phyloP scores from a whole-genome alignment of 306 rosid species.

The Malus orientalis region DNA sequence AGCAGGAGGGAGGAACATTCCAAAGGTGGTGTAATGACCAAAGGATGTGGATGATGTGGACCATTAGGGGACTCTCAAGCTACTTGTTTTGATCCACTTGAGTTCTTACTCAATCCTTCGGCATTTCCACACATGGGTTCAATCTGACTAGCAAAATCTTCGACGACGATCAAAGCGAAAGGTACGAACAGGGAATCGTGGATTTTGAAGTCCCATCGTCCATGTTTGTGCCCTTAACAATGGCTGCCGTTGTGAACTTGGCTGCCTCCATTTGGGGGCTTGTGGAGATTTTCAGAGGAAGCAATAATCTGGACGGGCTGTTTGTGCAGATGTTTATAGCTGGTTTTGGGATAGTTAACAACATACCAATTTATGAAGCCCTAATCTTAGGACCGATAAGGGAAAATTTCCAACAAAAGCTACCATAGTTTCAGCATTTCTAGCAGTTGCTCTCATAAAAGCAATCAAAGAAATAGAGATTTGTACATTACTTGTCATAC shows the following conservation, averaged over 20 bases:
- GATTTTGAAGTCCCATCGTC: constrained; percentile 36
- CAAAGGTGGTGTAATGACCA: constrained; percentile 39
- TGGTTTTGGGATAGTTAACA: constrained; percentile 22
- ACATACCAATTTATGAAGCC: constrained; percentile 31
- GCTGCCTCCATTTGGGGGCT: constrained; percentile 7
- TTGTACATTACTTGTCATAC: not conserved
- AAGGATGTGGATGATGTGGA: constrained; percentile 50
- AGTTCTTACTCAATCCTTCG: constrained; percentile 13
- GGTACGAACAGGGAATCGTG: constrained; percentile 22
- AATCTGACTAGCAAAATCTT: constrained; percentile 33
- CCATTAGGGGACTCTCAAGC: constrained; percentile 24
- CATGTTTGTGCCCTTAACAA: constrained; percentile 26
- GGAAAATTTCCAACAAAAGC: constrained; percentile 18
- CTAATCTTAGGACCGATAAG: constrained; percentile 16
- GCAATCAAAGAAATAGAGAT: not conserved
- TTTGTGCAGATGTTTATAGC: constrained; percentile 16
- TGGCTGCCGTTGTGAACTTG: constrained; percentile 28
- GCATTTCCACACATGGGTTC: constrained; percentile 20
- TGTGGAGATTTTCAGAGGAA: not conserved
- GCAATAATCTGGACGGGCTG: not conserved
- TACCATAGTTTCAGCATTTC: not conserved
- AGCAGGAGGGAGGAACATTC: constrained; percentile 22
- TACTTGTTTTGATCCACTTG: constrained; percentile 12
- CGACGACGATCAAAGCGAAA: constrained; percentile 26
- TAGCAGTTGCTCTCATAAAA: not conserved